Base-by-base conservation (phyloP, 2,329 filamentous ascomycete genomes). In the Blastomyces silverae region DNA sequence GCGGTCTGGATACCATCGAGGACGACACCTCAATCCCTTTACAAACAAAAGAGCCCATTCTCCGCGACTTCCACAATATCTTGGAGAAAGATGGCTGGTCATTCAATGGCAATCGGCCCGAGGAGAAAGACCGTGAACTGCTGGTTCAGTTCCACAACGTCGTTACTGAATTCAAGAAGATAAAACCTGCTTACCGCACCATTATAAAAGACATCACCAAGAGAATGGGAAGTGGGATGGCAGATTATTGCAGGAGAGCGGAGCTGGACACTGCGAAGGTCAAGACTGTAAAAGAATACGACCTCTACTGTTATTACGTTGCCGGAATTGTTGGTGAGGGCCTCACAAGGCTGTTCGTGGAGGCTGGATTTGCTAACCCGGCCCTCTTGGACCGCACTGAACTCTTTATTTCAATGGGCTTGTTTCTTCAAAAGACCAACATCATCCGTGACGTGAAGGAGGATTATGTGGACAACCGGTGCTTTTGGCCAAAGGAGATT, bases 201-300 rank as follows among this genome's bases (percentile, higher is more conserved):
- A 92, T 97, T 74, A 94, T 99, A 78, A 88, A 89, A 78, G 93
- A 97, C 71, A 96, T 97, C 74, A 91, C 92, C 42, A 82, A 87
- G 73, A 90, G 91, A 79, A 99, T 99, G 94, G 93, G 92, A 68
- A 92, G 97, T 73, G 94, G 94, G 70, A 99, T 99, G 94, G 94
- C 94, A 37, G 93, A 99, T 79, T 99, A 96, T 76, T 90, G 86
- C 52, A 83, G 89, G 70, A 94, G 95, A 72, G 88, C 90, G 17
- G 90, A 94, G 71, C 84, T 89, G 77, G 91, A 92, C 71, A 62
- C 50, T 37, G 81, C 85, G 69, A 91, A 91, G 59, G 88, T 97
- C 66, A 84, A 91, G 73, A 93, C 90, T 0, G 80, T 96, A 70
- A 84, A 88, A 62, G 92, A 97, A 71, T 99, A 97, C 77, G 92